A percentile compares a stretch with the other conserved stretches of the same genome.
Conservation (phyloP, 495 filamentous ascomycete species). For the Pyronema domesticum region DNA sequence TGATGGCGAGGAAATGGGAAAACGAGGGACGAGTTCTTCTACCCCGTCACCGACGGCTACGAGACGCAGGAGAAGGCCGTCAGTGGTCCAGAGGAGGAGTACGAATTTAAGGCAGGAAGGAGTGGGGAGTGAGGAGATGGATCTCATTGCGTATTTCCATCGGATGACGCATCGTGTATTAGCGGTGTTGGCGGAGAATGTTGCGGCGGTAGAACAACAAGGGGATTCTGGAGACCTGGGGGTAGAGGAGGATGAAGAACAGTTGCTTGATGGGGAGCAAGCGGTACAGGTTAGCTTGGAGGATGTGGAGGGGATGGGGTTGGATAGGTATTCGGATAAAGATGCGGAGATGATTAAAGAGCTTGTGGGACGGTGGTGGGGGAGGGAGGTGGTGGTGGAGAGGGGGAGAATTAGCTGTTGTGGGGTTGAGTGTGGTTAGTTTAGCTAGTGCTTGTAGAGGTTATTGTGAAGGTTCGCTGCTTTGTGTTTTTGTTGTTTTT, state of each 20-base stretch:
- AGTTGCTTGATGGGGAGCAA: constrained; percentile 4
- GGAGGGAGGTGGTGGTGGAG: constrained; percentile 19
- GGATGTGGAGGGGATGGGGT: constrained; percentile 20
- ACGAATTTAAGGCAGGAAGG: background rate
- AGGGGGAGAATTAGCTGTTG: constrained; percentile 22
- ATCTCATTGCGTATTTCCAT: constrained; percentile 83
- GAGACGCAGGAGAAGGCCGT: background rate
- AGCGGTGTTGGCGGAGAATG: constrained; percentile 47
- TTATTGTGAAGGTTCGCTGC: no score
- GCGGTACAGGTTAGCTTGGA: constrained; percentile 3
- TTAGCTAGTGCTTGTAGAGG: no score
- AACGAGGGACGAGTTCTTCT: background rate
- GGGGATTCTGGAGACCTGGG: constrained; percentile 32
- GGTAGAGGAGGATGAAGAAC: constrained; percentile 28
- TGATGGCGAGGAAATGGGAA: background rate
- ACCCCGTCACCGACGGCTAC: constrained; percentile 2
- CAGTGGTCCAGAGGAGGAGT: constrained; percentile 6
- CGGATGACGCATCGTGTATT: constrained; percentile 59
- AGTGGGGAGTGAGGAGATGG: constrained; percentile 36
- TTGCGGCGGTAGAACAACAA: constrained; percentile 27
- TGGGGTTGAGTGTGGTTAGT: constrained; percentile 18
- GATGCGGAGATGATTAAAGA: constrained; percentile 18
- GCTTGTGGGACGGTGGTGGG: constrained; percentile 18
- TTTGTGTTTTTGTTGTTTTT: no score
- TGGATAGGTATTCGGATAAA: constrained; percentile 10